phyloP scores from a whole-genome alignment of 2,329 filamentous ascomycete species.

The Helotiales sp. region DNA sequence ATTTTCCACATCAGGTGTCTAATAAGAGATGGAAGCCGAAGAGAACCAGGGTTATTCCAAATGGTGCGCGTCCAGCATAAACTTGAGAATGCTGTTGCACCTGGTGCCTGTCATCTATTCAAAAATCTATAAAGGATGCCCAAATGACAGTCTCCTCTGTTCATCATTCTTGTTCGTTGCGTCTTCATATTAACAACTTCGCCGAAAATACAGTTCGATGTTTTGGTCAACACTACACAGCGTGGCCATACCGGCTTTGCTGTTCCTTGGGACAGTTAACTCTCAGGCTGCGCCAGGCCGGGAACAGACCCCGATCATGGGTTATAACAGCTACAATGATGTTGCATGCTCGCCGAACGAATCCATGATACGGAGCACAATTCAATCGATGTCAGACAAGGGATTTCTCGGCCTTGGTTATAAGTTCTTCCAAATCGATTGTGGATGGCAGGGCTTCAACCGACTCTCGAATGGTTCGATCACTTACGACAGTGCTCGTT shows the following conservation, averaged over 20 bases:
- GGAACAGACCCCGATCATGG: not conserved
- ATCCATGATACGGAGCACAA: not conserved
- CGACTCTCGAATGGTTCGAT: constrained; percentile 3
- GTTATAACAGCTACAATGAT: constrained; percentile 11
- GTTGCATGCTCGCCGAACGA: not conserved
- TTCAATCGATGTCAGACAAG: not conserved
- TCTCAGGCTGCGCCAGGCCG: not conserved
- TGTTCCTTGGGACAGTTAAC: not conserved
- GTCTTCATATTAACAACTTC: not conserved
- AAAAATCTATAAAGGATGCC: not conserved
- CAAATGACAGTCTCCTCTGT: not conserved
- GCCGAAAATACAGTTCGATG: not conserved
- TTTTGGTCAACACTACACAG: not conserved
- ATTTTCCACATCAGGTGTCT: not conserved
- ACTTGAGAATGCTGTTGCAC: too few relatives aligned
- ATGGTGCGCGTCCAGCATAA: not conserved
- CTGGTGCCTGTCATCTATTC: too few relatives aligned
- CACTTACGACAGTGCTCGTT: not conserved
- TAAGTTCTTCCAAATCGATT: constrained; percentile 6
- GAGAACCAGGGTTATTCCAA: not conserved
- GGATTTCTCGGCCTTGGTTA: not conserved
- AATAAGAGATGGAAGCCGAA: not conserved
- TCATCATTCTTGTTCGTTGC: too few relatives aligned
- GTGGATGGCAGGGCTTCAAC: constrained; percentile 3
- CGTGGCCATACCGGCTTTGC: not conserved